Evolutionary conservation across 2,329 filamentous ascomycete species (phyloP).

Genomic region (Calonectria ilicicola): DNA sequence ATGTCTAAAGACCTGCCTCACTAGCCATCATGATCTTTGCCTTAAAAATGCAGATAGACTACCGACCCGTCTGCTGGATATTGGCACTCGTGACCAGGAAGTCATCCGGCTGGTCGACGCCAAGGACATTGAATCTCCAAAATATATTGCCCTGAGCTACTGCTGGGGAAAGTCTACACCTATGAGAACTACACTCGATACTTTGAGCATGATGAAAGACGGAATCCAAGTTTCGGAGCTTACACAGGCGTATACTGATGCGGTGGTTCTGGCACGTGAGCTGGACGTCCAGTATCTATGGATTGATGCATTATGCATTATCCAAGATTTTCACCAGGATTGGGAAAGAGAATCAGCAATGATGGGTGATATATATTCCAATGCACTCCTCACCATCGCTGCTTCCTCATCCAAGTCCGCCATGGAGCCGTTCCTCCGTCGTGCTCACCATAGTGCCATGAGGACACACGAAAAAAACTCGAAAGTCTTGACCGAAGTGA

Average conservation of each 20-base stretch:
- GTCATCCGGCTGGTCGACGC: constrained; percentile 18
- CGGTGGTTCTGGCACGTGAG: background rate
- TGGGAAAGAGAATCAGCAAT: constrained; percentile 29
- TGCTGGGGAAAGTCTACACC: constrained; percentile 29
- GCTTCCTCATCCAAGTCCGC: constrained; percentile 31
- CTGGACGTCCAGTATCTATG: constrained; percentile 17
- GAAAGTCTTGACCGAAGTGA: background rate
- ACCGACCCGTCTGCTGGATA: constrained; percentile 29
- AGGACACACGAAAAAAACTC: background rate
- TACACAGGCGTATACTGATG: constrained; percentile 26
- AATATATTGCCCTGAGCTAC: constrained; percentile 36
- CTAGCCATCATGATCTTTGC: constrained; percentile 12
- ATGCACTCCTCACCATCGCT: constrained; percentile 30
- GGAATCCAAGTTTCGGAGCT: constrained; percentile 15
- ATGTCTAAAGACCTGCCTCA: constrained; percentile 22
- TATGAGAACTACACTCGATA: constrained; percentile 14
- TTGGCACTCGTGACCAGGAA: background rate
- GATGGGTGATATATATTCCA: constrained; percentile 33
- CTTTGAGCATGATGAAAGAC: constrained; percentile 14
- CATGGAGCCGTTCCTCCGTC: background rate
- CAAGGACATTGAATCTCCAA: background rate
- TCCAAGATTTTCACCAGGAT: constrained; percentile 15
- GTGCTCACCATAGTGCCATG: background rate
- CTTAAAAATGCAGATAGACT: background rate
- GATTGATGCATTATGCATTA: constrained; percentile 21